A percentile compares a stretch with the other conserved stretches of the same genome.
Conservation (phyloP, 352 stramenopile genomes). For the Phytophthora idaei region DNA sequence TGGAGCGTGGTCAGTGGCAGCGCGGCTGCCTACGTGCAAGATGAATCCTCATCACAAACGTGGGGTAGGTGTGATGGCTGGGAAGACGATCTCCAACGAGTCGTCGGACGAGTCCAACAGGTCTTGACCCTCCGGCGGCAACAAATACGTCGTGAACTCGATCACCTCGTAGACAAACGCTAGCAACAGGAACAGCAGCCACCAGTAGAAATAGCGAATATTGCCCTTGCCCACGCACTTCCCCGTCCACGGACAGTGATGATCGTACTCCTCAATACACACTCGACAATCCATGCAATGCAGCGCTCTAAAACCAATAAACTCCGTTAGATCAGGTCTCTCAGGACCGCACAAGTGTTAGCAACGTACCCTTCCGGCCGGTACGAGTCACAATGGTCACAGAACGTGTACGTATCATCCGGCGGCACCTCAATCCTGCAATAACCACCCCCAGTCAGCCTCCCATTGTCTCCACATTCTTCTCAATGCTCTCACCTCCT, state of each 20-base stretch:
- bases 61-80: slow-evolving; percentile 10
- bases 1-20: not conserved
- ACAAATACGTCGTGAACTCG: slow-evolving; percentile 86
- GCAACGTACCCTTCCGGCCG: slow-evolving; percentile 62
- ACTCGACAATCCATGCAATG: slow-evolving; percentile 90
- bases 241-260: slow-evolving; percentile 94
- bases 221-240: slow-evolving; percentile 90
- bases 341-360: not conserved
- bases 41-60: slow-evolving; percentile 25
- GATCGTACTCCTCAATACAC: slow-evolving; percentile 90
- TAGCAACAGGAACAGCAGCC: slow-evolving; percentile 85
- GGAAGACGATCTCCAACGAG: slow-evolving; percentile 40
- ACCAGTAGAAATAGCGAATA: slow-evolving; percentile 83
- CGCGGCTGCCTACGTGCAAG: slow-evolving; percentile 19
- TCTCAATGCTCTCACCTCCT: slow-evolving; percentile 32
- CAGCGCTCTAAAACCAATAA: slow-evolving; percentile 50
- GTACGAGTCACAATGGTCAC: slow-evolving; percentile 81
- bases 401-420: slow-evolving; percentile 76
- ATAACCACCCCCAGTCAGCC: slow-evolving; percentile 2
- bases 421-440: slow-evolving; percentile 41
- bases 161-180: slow-evolving; percentile 90
- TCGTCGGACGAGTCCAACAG: slow-evolving; percentile 42
- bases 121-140: slow-evolving; percentile 62
- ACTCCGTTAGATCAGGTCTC: slow-evolving; percentile 5
- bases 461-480: not conserved